phyloP scores from a whole-genome alignment of 805 yeast species.

The Candida peoriensis region DNA sequence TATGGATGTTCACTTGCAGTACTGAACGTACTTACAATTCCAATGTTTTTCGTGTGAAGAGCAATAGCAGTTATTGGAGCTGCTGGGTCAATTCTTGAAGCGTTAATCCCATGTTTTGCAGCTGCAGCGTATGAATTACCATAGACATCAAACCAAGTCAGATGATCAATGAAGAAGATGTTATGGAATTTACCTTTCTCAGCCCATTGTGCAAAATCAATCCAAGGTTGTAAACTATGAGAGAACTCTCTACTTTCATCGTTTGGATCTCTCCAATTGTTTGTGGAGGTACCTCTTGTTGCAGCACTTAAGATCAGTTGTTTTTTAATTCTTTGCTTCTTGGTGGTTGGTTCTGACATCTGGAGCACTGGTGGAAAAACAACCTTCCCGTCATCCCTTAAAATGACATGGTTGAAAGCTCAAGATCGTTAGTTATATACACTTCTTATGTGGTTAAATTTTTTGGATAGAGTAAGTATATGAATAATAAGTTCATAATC shows the following conservation, averaged over 20 bases:
- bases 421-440: too few relatives aligned
- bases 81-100: conserved; percentile 32
- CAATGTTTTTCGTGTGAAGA: conserved; percentile 32
- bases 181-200: conserved; percentile 36
- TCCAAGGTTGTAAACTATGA: conserved; percentile 30
- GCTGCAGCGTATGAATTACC: conserved; percentile 33
- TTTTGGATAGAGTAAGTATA: too few relatives aligned
- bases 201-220: conserved; percentile 30
- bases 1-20: conserved; percentile 40
- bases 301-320: conserved; percentile 34
- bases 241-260: conserved; percentile 10
- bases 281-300: conserved; percentile 26
- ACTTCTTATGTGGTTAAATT: too few relatives aligned
- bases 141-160: conserved; percentile 37
- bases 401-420: too few relatives aligned
- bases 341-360: too few relatives aligned
- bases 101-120: conserved; percentile 24
- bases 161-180: conserved; percentile 35
- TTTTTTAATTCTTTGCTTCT: conserved; percentile 4
- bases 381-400: too few relatives aligned
- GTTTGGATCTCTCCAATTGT: conserved; percentile 29
- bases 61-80: conserved; percentile 33
- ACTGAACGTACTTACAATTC: conserved; percentile 38
- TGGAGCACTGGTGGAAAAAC: too few relatives aligned
- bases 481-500: too few relatives aligned